Evolutionary conservation across 2,329 filamentous ascomycete species (phyloP).

Genomic region (Cytospora piceae): DNA sequence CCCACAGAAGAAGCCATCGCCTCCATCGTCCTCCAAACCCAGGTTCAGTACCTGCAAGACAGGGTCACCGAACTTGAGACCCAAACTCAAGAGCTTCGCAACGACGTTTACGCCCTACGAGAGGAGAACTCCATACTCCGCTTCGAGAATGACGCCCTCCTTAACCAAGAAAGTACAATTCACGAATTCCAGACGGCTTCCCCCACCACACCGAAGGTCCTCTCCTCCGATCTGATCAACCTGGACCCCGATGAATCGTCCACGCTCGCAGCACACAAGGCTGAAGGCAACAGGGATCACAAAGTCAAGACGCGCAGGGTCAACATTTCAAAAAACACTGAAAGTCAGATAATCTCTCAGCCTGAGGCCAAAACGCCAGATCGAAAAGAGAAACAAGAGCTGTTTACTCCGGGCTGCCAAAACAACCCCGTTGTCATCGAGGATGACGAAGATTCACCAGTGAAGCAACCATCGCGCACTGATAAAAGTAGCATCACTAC

Average conservation of each 20-base stretch:
- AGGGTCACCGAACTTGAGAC: neutral
- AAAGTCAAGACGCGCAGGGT: neutral
- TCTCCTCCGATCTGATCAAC: neutral
- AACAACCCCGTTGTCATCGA: neutral
- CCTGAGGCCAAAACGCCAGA: neutral
- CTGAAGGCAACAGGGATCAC: neutral
- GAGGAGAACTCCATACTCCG: neutral
- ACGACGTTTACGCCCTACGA: neutral
- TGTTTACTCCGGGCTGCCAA: too few species aligned
- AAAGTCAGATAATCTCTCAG: neutral
- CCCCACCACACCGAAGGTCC: conserved; percentile 21
- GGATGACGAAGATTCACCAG: neutral
- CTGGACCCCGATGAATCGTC: neutral
- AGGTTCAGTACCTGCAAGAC: neutral
- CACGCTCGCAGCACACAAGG: neutral
- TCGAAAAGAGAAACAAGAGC: neutral
- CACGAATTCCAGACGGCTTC: neutral
- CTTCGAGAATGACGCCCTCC: neutral
- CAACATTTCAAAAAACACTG: neutral
- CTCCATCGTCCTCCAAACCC: neutral
- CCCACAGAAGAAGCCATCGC: neutral
- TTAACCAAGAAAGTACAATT: neutral
- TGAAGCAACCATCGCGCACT: neutral
- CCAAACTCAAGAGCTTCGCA: neutral
- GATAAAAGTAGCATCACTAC: neutral